phyloP scores from a whole-genome alignment of 179 eudicot species.

The Vitellaria paradoxa region DNA sequence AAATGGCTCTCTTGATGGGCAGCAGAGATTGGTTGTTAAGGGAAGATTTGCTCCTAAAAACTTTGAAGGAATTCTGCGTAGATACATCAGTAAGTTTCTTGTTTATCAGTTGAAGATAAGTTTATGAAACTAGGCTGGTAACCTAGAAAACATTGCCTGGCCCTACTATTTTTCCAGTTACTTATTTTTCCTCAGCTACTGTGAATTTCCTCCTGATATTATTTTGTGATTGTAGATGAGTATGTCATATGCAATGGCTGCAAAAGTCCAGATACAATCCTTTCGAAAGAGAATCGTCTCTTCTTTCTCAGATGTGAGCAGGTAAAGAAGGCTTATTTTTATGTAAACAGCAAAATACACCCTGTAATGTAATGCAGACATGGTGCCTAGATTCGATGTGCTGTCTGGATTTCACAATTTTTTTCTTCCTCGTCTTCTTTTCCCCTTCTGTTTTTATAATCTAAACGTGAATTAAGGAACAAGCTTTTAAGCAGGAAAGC shows the following conservation, averaged over 20 bases:
- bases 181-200: neutral
- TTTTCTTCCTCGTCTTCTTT: neutral
- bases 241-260: slow-evolving; percentile 41
- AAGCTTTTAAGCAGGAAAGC: neutral
- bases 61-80: slow-evolving; percentile 33
- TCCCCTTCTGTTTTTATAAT: too few relatives aligned
- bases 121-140: neutral
- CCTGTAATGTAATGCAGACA: neutral
- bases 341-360: neutral
- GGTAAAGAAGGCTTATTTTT: slow-evolving; percentile 20
- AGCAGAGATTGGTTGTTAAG: slow-evolving; percentile 34
- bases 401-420: too few relatives aligned
- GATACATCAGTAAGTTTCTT: slow-evolving; percentile 39
- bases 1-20: slow-evolving; percentile 45
- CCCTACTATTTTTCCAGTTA: too few relatives aligned
- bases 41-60: slow-evolving; percentile 38
- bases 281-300: slow-evolving; percentile 26
- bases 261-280: slow-evolving; percentile 44
- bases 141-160: neutral
- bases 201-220: neutral
- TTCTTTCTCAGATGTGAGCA: slow-evolving; percentile 34
- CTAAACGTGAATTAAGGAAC: neutral
- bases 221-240: slow-evolving; percentile 28
- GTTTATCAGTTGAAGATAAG: neutral
- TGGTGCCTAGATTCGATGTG: neutral